Evolutionary conservation across 1,139 yeast genomes (phyloP).

Genomic region (Saccharomyces hybrid): DNA sequence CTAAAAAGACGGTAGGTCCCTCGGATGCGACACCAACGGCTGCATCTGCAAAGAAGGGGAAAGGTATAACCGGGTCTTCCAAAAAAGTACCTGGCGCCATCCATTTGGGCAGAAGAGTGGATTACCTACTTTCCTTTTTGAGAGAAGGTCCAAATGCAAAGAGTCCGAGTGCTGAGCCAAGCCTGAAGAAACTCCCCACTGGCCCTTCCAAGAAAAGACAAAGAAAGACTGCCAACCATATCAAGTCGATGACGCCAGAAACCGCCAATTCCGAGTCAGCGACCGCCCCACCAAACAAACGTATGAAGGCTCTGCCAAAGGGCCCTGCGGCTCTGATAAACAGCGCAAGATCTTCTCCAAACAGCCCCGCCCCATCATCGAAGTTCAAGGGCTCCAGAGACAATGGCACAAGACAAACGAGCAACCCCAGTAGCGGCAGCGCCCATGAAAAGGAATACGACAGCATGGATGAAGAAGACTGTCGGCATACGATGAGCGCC

Average conservation of each 20-base stretch:
- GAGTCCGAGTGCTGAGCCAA: conserved; percentile 8
- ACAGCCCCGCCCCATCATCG: conserved; percentile 4
- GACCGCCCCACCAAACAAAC: conserved; percentile 8
- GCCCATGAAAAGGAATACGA: conserved; percentile 53
- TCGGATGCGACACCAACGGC: conserved; percentile 4
- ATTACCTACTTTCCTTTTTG: conserved; percentile 67
- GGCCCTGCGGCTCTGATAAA: conserved; percentile 14
- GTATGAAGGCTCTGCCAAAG: conserved; percentile 17
- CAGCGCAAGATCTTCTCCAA: background rate
- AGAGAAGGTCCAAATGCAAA: conserved; percentile 11
- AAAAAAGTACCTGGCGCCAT: conserved; percentile 86
- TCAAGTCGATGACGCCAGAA: conserved; percentile 1
- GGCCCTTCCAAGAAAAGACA: background rate
- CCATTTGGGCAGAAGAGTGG: conserved; percentile 89
- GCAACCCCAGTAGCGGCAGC: conserved; percentile 4
- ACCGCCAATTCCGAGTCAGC: conserved; percentile 1
- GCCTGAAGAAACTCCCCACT: conserved; percentile 14
- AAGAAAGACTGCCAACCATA: conserved; percentile 1
- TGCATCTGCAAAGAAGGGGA: conserved; percentile 18
- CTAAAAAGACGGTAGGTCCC: background rate
- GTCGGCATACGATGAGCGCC: conserved; percentile 60
- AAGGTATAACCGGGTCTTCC: conserved; percentile 23
- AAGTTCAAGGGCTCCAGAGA: conserved; percentile 2
- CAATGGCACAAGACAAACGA: background rate
- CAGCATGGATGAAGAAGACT: conserved; percentile 71